A percentile compares a stretch with the other conserved stretches of the same genome.
These are phyloP conservation scores for Nicotiana undulata DNA, from an alignment of 257 asterid genomes.

Conservation along the genomic window DNA sequence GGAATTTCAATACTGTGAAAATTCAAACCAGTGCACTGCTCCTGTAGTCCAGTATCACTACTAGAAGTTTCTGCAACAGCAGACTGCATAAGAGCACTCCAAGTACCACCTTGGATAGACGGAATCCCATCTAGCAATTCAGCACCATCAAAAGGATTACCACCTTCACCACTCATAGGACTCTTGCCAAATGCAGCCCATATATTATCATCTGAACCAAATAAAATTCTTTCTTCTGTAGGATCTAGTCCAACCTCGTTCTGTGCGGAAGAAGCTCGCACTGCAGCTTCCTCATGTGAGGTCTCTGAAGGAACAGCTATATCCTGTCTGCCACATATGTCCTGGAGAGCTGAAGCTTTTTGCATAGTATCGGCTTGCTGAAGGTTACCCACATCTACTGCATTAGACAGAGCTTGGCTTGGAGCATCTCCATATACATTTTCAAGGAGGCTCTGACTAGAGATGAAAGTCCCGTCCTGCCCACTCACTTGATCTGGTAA, in stretches of 20 bases:
- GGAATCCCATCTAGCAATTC: constrained; percentile 36
- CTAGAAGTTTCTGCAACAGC: constrained; percentile 90
- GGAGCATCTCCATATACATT: constrained; percentile 31
- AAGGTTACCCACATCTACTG: constrained; percentile 24
- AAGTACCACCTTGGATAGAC: constrained; percentile 74
- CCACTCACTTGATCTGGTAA: constrained; percentile 28
- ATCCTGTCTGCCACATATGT: constrained; percentile 29
- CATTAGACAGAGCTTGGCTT: constrained; percentile 18
- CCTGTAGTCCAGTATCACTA: constrained; percentile 43
- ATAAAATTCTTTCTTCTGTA: constrained; percentile 63
- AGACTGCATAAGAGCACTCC: constrained; percentile 99
- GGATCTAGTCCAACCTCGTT: constrained; percentile 61
- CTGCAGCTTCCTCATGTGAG: constrained; percentile 23
- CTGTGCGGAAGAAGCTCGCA: constrained; percentile 27
- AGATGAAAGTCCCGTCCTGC: constrained; percentile 32
- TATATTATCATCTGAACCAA: constrained; percentile 70
- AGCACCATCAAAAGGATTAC: constrained; percentile 33
- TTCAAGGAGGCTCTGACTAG: constrained; percentile 40
- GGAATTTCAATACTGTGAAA: constrained; percentile 31
- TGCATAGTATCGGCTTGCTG: constrained; percentile 36
- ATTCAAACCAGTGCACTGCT: constrained; percentile 49
- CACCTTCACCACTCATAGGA: constrained; percentile 37
- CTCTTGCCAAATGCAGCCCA: constrained; percentile 58
- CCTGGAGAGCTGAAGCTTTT: constrained; percentile 28
- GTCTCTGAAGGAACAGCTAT: constrained; percentile 24